Conservation (phyloP, 352 stramenopile genomes). For the Thraustotheca clavata region DNA sequence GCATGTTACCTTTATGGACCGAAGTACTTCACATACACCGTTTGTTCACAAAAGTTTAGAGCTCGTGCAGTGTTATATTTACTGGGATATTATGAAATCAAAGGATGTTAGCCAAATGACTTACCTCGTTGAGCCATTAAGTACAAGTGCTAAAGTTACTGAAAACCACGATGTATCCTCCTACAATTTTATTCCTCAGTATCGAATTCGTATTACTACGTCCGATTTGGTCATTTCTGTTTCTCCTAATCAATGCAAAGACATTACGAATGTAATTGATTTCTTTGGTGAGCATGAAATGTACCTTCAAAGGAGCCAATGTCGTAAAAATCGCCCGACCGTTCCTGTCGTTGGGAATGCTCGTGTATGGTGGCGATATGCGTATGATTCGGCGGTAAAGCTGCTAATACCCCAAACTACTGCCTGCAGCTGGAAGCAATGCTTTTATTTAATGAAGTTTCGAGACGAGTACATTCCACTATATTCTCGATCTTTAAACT, state of each 20-base stretch:
- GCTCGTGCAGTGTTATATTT: slow-evolving; percentile 46
- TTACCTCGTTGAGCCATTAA: slow-evolving; percentile 71
- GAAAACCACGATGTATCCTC: slow-evolving; percentile 69
- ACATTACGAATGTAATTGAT: slow-evolving; percentile 63
- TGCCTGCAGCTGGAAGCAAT: background rate
- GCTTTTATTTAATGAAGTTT: background rate
- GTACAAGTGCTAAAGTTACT: slow-evolving; percentile 62
- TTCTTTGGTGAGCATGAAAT: slow-evolving; percentile 73
- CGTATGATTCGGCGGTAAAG: slow-evolving; percentile 31
- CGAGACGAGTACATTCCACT: slow-evolving; percentile 67
- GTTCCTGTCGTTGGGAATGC: slow-evolving; percentile 40
- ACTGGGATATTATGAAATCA: slow-evolving; percentile 29
- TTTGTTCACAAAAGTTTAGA: slow-evolving; percentile 75
- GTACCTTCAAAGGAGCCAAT: slow-evolving; percentile 78
- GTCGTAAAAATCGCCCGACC: slow-evolving; percentile 47
- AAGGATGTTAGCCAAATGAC: slow-evolving; percentile 16
- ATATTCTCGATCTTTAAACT: slow-evolving; percentile 57
- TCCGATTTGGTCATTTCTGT: slow-evolving; percentile 54
- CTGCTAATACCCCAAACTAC: background rate
- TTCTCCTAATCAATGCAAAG: slow-evolving; percentile 65
- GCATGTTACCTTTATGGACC: slow-evolving; percentile 69
- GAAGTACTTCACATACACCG: slow-evolving; percentile 58
- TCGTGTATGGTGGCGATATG: slow-evolving; percentile 71
- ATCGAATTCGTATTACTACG: slow-evolving; percentile 62
- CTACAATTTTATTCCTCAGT: slow-evolving; percentile 50